Percentiles rank a stretch among this genome's conserved stretches.
These are phyloP conservation scores for Silene conica DNA, from an alignment of 148 eudicot genomes.

Conservation along the genomic window DNA sequence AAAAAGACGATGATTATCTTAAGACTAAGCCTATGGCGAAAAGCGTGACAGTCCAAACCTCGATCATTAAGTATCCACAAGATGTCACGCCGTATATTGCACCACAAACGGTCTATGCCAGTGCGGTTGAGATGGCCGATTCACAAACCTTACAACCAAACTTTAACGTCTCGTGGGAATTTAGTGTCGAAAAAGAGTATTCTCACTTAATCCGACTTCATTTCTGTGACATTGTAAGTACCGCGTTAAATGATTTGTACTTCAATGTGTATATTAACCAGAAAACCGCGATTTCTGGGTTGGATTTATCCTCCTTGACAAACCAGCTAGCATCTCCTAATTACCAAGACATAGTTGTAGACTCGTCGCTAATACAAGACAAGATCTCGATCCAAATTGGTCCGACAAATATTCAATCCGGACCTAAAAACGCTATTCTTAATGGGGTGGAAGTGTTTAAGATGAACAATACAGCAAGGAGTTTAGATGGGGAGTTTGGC, in stretches of 20 bases:
- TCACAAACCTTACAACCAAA: constrained; percentile 37
- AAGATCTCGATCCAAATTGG: constrained; percentile 51
- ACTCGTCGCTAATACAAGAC: constrained; percentile 37
- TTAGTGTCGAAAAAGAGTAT: constrained; percentile 41
- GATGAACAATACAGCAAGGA: constrained; percentile 65
- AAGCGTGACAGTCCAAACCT: constrained; percentile 36
- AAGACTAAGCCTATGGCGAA: constrained; percentile 29
- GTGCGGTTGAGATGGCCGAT: constrained; percentile 68
- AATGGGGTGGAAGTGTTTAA: constrained; percentile 72
- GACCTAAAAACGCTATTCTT: constrained; percentile 53
- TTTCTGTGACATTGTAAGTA: constrained; percentile 75
- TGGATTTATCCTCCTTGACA: constrained; percentile 56
- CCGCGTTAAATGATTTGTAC: constrained; percentile 56
- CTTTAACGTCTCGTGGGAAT: constrained; percentile 63
- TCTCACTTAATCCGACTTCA: constrained; percentile 60
- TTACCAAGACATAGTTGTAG: constrained; percentile 57
- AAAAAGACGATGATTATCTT: constrained; percentile 34
- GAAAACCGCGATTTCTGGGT: constrained; percentile 48
- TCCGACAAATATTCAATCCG: constrained; percentile 39
- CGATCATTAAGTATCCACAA: constrained; percentile 41
- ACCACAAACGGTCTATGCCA: constrained; percentile 58
- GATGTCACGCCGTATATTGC: constrained; percentile 55
- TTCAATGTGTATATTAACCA: constrained; percentile 65
- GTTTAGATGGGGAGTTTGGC: constrained; percentile 71
- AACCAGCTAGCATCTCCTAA: constrained; percentile 49